Conservation (phyloP, 2,329 filamentous ascomycete species). For the Cladosporium sp. region DNA sequence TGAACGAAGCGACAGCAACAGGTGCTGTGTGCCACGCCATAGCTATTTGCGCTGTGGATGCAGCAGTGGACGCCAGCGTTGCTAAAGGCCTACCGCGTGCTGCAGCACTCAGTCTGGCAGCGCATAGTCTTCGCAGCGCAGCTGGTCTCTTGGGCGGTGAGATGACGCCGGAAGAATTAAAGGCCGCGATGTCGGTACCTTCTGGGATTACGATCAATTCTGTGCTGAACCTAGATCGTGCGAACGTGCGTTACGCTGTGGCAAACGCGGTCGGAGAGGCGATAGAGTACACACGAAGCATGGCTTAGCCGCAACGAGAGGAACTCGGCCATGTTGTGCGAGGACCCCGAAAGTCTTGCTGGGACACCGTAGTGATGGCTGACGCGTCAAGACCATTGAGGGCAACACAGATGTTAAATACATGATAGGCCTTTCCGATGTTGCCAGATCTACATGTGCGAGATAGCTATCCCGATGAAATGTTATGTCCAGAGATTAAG, state of each 20-base stretch:
- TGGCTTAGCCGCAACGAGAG: constrained; percentile 4
- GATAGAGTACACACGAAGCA: constrained; percentile 17
- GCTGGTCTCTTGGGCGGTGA: constrained; percentile 19
- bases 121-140: constrained; percentile 20
- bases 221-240: constrained; percentile 18
- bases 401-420: no score
- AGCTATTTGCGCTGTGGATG: constrained; percentile 22
- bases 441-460: no score
- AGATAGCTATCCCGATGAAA: no score
- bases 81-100: constrained; percentile 22
- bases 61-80: constrained; percentile 24
- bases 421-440: no score
- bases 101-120: constrained; percentile 18
- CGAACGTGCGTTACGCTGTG: constrained; percentile 13
- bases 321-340: no score
- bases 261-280: constrained; percentile 16
- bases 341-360: no score
- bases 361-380: no score
- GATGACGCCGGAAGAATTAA: constrained; percentile 24
- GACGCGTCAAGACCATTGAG: no score
- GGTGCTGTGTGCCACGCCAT: constrained; percentile 26
- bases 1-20: constrained; percentile 24
- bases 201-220: constrained; percentile 24
- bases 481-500: no score
- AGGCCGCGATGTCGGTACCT: constrained; percentile 25